Evolutionary conservation across 495 filamentous ascomycete species (phyloP), one percentile per base, ranked within the genome.

Genomic region (Chaetomidium leptoderma): DNA sequence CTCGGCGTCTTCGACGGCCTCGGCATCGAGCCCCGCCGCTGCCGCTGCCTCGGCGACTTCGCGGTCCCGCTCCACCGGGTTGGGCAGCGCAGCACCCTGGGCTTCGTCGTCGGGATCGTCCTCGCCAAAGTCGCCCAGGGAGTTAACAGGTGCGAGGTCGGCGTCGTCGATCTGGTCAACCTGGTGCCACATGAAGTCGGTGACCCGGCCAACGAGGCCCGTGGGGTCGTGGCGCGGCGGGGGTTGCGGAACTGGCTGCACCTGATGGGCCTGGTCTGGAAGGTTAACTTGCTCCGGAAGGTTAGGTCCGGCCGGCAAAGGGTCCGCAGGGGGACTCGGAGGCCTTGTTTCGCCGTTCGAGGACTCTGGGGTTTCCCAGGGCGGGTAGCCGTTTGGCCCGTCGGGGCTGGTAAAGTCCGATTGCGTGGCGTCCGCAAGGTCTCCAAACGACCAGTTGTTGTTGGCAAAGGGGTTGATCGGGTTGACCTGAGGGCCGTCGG

Each of bases 1-100:
- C 71, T 99, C 93, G 10, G 86, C 90, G 61, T 95, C 91, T 52
- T 97, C 93, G 33, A 78, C 70, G 14, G 75, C 76, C 53, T 80
- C 77, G 13, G 71, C 71, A 44, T 79, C 76, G 3, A 79, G 64
- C 10, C 70, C 75, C 7, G 74, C 72, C 19, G 67, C 73, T 6
- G 63, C 70, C 6, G 71, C 76, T n/a, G 70, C 73, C 45, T 74
- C 74, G 10, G 67, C 70, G 1, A 61, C 71, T 9, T 72, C 72
- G 7, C 59, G 70, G 4, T 71, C 68, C 1, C 59, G 63, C 17
- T 69, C 70, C 16, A 62, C 53, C 1, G 61, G 66, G 0, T 53
- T 26, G 40, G 35, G 19, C 23, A 7, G 16, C 39, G 13, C 16
- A 27, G 67, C 67, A 11, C 43, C 62, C 21, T 60, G 36, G 13